Percentiles rank a stretch among this genome's conserved stretches.
These are phyloP conservation scores for Collybia nuda DNA, from an alignment of 768 basidiomycete genomes.

Conservation along the genomic window DNA sequence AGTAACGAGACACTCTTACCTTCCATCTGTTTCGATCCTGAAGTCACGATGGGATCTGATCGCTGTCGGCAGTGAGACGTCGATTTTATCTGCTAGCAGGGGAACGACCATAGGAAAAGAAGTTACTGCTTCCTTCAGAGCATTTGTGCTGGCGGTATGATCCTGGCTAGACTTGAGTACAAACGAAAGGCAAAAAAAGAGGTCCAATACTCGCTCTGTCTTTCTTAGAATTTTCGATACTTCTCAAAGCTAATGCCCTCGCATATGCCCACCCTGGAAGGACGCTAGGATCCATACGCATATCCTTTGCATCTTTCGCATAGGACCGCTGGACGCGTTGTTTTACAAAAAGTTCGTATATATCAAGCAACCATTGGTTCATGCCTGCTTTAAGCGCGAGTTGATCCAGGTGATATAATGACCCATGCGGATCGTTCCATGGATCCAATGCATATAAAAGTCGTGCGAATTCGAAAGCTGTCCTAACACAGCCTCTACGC, in stretches of 20 bases:
- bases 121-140: constrained; percentile 70
- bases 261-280: constrained; percentile 82
- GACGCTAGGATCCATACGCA: constrained; percentile 48
- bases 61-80: constrained; percentile 57
- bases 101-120: constrained; percentile 82
- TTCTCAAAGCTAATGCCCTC: constrained; percentile 64
- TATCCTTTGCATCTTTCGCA: constrained; percentile 10
- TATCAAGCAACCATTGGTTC: constrained; percentile 75
- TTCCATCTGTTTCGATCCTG: constrained; percentile 65
- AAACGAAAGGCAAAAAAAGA: not conserved
- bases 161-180: constrained; percentile 31
- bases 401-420: constrained; percentile 80
- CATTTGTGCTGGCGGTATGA: constrained; percentile 59
- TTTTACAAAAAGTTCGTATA: constrained; percentile 50
- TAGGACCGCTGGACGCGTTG: constrained; percentile 15
- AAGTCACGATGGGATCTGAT: constrained; percentile 65
- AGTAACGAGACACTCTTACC: constrained; percentile 38
- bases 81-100: constrained; percentile 83
- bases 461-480: constrained; percentile 90
- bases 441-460: constrained; percentile 86
- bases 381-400: constrained; percentile 81
- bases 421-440: constrained; percentile 85
- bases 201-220: constrained; percentile 26
- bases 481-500: constrained; percentile 85
- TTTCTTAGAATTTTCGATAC: constrained; percentile 46